Evolutionary conservation across 768 basidiomycete genomes (phyloP).

Genomic region (Lepiota venenata): DNA sequence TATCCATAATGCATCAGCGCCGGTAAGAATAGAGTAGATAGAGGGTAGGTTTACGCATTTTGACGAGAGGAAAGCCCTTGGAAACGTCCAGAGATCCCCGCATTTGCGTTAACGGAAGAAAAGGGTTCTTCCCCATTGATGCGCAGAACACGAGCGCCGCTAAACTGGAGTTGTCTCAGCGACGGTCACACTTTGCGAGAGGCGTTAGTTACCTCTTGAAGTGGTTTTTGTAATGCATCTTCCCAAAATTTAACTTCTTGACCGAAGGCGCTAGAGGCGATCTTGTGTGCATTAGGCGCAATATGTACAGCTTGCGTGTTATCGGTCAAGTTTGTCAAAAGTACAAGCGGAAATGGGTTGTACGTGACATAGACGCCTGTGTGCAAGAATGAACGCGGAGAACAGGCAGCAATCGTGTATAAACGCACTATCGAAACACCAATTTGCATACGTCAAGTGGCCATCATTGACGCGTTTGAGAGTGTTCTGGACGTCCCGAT

Average conservation of each 20-base stretch:
- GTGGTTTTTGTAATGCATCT: conserved; percentile 38
- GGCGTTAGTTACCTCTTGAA: conserved; percentile 45
- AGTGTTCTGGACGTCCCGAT: conserved; percentile 49
- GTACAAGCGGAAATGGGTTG: conserved; percentile 44
- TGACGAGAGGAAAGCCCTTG: conserved; percentile 49
- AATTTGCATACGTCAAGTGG: conserved; percentile 49
- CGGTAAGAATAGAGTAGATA: too few species aligned
- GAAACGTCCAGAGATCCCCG: conserved; percentile 48
- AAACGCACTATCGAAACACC: conserved; percentile 38
- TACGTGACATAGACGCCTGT: conserved; percentile 44
- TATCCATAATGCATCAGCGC: background rate
- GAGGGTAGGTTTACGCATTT: conserved; percentile 33
- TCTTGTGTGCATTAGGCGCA: conserved; percentile 48
- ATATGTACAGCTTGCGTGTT: conserved; percentile 48
- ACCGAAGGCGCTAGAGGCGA: conserved; percentile 47
- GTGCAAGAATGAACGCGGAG: conserved; percentile 2
- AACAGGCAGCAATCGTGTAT: background rate
- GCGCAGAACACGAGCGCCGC: conserved; percentile 49
- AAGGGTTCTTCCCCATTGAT: conserved; percentile 55
- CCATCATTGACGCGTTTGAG: conserved; percentile 57
- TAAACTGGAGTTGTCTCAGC: conserved; percentile 23
- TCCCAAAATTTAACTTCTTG: conserved; percentile 56
- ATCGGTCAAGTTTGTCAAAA: conserved; percentile 37
- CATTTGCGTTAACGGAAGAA: conserved; percentile 50
- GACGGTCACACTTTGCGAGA: conserved; percentile 22